Evolutionary conservation across 768 basidiomycete species (phyloP), one percentile per base, ranked within the genome.

Genomic region (Russula earlei): DNA sequence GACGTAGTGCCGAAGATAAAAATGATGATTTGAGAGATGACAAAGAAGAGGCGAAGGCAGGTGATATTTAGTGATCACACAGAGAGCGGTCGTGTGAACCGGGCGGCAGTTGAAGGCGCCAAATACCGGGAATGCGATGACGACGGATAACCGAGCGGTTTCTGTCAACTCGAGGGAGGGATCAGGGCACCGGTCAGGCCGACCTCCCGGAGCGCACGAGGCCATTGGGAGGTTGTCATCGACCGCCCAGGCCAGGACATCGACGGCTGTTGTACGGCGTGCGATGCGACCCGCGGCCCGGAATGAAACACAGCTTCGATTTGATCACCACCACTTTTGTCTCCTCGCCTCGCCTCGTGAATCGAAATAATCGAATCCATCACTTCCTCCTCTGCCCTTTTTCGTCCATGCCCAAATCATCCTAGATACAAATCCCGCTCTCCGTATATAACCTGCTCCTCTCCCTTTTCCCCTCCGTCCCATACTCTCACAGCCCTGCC

Each of bases 81-180:
- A 45, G 56, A 61, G 44, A n/a, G 53, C 40, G 46, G 25, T n/a
- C 56, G 56, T 60, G 59, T 59, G 56, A 36, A 59, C 59, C 22
- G 52, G 52, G 57, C 56, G 56, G 50, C 45, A 51, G 41, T 36
- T 48, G 43, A 9, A 15, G 8, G 1, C 8, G 46, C 57, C 57
- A 47, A 19, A 1, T 24, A 34, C 57, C 60, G 14, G 56, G 48
- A 31, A 2, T 3, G 9, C 5, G 6, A 27, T 24, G 2, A 15
- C 20, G 9, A 43, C 31, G 29, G 29, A 33, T 37, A 40, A 49
- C 14, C 50, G 58, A 43, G 60, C 60, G 60, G 55, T 45, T 62
- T 62, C 58, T 59, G 58, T 60, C 58, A 60, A n/a, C n/a, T n/a
- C n/a, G n/a, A 52, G 45, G 50, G 27, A 57, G 43, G 55, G 60